Percentiles rank a stretch among this genome's conserved stretches.
Conservation (phyloP, 306 rosid genomes). For the Chamaecrista fasciculata region DNA sequence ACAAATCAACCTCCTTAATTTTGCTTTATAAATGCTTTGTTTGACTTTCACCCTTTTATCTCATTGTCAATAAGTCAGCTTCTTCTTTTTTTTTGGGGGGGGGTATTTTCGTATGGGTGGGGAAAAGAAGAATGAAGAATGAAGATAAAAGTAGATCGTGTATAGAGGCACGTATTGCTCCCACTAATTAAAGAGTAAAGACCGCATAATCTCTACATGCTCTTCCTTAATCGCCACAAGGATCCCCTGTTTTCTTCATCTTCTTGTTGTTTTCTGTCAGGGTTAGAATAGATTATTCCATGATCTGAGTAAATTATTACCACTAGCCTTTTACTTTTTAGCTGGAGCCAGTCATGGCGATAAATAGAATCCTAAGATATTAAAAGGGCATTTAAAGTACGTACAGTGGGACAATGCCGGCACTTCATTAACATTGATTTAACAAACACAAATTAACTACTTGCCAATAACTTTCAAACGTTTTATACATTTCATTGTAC, state of each 20-base stretch:
- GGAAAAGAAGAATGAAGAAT: neutral
- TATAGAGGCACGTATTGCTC: neutral
- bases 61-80: constrained; percentile 33
- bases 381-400: too few relatives aligned
- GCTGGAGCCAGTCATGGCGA: neutral
- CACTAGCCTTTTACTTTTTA: too few relatives aligned
- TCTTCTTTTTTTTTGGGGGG: too few relatives aligned
- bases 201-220: neutral
- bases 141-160: neutral
- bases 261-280: neutral
- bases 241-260: neutral
- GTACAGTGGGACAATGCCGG: too few relatives aligned
- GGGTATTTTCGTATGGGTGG: neutral
- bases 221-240: neutral
- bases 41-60: constrained; percentile 44
- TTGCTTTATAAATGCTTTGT: constrained; percentile 26
- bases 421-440: too few relatives aligned
- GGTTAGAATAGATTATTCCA: neutral
- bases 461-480: neutral
- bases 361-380: too few relatives aligned
- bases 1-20: constrained; percentile 38
- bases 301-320: too few relatives aligned
- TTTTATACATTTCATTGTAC: neutral
- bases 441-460: neutral
- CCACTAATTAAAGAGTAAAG: too few relatives aligned